phyloP scores from a whole-genome alignment of 441 rosid genomes.

The Populus tomentosa region DNA sequence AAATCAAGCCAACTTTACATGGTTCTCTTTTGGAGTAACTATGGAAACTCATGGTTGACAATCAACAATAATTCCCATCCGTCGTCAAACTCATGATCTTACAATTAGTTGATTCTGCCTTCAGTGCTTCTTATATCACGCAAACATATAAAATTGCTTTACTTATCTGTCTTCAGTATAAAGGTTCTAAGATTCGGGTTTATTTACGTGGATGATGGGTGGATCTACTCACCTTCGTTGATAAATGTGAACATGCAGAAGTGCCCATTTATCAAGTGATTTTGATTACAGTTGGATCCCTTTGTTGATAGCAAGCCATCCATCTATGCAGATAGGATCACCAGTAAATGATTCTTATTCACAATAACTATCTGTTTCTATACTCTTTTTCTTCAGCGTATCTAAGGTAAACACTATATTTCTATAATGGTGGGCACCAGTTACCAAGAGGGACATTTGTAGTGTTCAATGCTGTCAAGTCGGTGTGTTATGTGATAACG shows the following conservation, averaged over 20 bases:
- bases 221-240: neutral
- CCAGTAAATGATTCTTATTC: neutral
- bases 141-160: neutral
- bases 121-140: conserved; percentile 11
- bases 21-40: conserved; percentile 26
- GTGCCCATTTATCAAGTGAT: neutral
- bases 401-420: neutral
- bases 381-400: neutral
- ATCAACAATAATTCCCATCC: conserved; percentile 12
- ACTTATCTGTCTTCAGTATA: conserved; percentile 3
- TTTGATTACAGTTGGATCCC: neutral
- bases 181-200: neutral
- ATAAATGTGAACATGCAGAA: conserved; percentile 28
- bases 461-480: conserved; percentile 15
- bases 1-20: conserved; percentile 32
- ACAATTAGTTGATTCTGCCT: conserved; percentile 11
- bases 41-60: conserved; percentile 31
- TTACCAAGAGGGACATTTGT: neutral
- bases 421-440: neutral
- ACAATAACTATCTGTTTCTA: neutral
- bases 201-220: neutral
- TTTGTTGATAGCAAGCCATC: neutral
- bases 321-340: neutral
- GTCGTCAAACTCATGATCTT: conserved; percentile 27
- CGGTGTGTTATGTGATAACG: conserved; percentile 13